Conservation (phyloP, 2,329 filamentous ascomycete genomes). For the Myriangium duriaei region DNA sequence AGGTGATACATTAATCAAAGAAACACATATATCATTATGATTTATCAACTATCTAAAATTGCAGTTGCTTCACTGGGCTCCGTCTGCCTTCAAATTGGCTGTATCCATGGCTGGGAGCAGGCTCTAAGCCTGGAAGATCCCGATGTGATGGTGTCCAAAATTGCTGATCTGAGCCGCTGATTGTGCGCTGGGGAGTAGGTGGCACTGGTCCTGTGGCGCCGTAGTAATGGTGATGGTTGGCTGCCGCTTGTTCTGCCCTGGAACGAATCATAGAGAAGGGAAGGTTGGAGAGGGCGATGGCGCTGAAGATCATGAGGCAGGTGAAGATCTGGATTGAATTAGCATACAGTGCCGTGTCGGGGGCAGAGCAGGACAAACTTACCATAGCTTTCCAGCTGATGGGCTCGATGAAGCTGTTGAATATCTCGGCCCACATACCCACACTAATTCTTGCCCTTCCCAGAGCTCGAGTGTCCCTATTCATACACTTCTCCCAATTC, state of each 20-base stretch:
- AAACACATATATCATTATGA: not conserved
- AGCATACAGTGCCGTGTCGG: not conserved
- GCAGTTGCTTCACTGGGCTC: constrained; percentile 22
- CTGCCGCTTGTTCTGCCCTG: constrained; percentile 20
- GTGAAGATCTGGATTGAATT: constrained; percentile 34
- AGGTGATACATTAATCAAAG: not conserved
- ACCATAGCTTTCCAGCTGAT: constrained; percentile 77
- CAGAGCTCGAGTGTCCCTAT: constrained; percentile 63
- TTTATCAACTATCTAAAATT: constrained; percentile 17
- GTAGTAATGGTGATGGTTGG: constrained; percentile 15
- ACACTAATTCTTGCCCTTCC: constrained; percentile 71
- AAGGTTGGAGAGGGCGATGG: constrained; percentile 46
- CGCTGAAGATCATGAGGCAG: constrained; percentile 35
- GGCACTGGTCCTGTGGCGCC: constrained; percentile 16
- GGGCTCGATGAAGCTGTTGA: constrained; percentile 85
- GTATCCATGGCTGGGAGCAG: constrained; percentile 20
- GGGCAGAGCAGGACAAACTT: constrained; percentile 17
- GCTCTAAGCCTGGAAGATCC: constrained; percentile 18
- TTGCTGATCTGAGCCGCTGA: constrained; percentile 18
- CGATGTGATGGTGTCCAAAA: constrained; percentile 22
- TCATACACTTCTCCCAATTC: constrained; percentile 81
- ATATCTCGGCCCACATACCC: constrained; percentile 79
- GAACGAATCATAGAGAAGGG: constrained; percentile 44
- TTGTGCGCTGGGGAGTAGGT: constrained; percentile 23
- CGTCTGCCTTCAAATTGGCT: constrained; percentile 21